A percentile compares a stretch with the other conserved stretches of the same genome.
phyloP scores from a whole-genome alignment of 768 basidiomycete genomes.

The Fomitopsis pulvina region DNA sequence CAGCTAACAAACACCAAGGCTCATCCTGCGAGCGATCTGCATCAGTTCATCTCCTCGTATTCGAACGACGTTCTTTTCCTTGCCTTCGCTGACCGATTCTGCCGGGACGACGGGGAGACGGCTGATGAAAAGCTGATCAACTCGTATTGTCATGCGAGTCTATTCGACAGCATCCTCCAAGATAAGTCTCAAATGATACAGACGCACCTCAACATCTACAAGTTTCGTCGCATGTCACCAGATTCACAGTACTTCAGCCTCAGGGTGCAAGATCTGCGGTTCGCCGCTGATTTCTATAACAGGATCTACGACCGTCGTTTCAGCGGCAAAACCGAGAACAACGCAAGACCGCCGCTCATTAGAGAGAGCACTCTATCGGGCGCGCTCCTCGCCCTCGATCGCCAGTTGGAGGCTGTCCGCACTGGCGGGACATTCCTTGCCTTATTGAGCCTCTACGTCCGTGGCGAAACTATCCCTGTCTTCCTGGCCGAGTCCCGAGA shows the following conservation, averaged over 20 bases:
- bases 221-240: conserved; percentile 56
- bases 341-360: conserved; percentile 58
- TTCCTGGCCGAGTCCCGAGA: conserved; percentile 10
- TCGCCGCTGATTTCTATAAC: conserved; percentile 70
- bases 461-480: conserved; percentile 36
- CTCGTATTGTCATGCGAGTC: conserved; percentile 65
- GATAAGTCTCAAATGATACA: conserved; percentile 81
- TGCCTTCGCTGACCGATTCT: conserved; percentile 75
- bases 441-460: conserved; percentile 48
- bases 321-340: conserved; percentile 64
- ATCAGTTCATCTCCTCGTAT: conserved; percentile 82
- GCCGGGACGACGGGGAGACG: conserved; percentile 53
- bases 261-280: conserved; percentile 65
- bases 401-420: conserved; percentile 44
- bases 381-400: conserved; percentile 56
- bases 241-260: conserved; percentile 57
- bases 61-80: conserved; percentile 77
- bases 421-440: conserved; percentile 32
- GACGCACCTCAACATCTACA: conserved; percentile 66
- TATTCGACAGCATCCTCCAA: conserved; percentile 85
- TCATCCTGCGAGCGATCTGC: conserved; percentile 67
- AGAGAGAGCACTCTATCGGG: conserved; percentile 68
- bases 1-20: conserved; percentile 59
- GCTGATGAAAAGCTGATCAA: conserved; percentile 56
- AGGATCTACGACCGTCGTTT: conserved; percentile 70